Percentiles rank a stretch among this genome's conserved stretches.
These are phyloP conservation scores for Macrolepiota fuliginosa DNA, from an alignment of 768 basidiomycete genomes.

Conservation along the genomic window DNA sequence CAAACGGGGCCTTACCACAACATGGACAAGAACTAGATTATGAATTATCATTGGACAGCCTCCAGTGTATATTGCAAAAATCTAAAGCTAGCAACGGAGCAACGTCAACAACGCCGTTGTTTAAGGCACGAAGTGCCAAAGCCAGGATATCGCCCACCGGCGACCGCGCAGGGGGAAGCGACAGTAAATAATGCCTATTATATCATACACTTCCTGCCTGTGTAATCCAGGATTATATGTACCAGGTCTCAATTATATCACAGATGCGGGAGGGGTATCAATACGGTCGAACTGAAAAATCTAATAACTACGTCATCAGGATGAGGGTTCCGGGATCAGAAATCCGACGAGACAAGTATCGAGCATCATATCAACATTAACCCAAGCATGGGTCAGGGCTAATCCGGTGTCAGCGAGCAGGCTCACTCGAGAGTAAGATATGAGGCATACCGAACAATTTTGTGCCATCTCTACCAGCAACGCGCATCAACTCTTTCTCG, in stretches of 20 bases:
- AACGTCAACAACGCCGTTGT: background rate
- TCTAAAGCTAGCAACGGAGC: background rate
- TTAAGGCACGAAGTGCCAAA: background rate
- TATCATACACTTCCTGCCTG: background rate
- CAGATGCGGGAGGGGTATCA: background rate
- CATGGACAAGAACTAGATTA: background rate
- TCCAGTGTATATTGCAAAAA: constrained; percentile 1
- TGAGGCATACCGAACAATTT: constrained; percentile 80
- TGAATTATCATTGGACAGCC: background rate
- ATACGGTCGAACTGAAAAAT: background rate
- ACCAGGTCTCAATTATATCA: background rate
- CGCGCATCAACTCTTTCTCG: constrained; percentile 90
- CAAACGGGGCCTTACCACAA: background rate
- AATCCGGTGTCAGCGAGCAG: constrained; percentile 6
- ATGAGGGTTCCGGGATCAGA: constrained; percentile 66
- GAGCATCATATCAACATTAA: constrained; percentile 94
- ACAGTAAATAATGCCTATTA: background rate
- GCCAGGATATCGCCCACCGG: background rate
- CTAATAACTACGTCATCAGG: constrained; percentile 6
- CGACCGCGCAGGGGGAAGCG: background rate
- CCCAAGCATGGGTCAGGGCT: constrained; percentile 96
- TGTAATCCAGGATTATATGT: background rate
- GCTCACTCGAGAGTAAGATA: background rate
- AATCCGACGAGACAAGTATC: constrained; percentile 93
- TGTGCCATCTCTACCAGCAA: constrained; percentile 93